Evolutionary conservation across 2,329 filamentous ascomycete species (phyloP).

Genomic region (Epichloe typhina): DNA sequence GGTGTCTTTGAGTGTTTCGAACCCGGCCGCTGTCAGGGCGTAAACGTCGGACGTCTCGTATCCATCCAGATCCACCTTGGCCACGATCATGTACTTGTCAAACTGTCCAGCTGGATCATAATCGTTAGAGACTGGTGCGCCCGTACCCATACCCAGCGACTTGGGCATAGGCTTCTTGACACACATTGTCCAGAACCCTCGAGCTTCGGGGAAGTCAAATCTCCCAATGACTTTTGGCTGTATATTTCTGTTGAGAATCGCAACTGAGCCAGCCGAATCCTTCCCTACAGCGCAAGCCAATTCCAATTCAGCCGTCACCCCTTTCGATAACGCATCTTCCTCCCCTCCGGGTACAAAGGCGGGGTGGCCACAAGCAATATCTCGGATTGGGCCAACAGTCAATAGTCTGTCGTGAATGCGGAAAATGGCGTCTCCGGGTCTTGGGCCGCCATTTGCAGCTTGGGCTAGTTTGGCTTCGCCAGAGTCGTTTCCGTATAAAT

Average conservation of each 20-base stretch:
- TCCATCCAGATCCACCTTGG: slow-evolving; percentile 54
- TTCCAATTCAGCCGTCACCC: slow-evolving; percentile 43
- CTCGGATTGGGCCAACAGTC: slow-evolving; percentile 68
- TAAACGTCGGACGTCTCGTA: slow-evolving; percentile 72
- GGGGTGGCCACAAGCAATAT: slow-evolving; percentile 55
- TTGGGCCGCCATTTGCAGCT: slow-evolving; percentile 26
- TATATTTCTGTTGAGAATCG: slow-evolving; percentile 65
- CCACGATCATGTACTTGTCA: slow-evolving; percentile 73
- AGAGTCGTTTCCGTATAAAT: slow-evolving; percentile 48
- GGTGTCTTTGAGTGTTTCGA: slow-evolving; percentile 65
- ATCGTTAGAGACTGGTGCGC: slow-evolving; percentile 37
- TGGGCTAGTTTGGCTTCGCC: slow-evolving; percentile 41
- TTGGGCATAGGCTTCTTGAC: slow-evolving; percentile 55
- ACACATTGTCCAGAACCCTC: slow-evolving; percentile 69
- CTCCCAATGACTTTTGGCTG: slow-evolving; percentile 58
- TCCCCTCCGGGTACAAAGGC: slow-evolving; percentile 29
- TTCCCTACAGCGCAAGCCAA: slow-evolving; percentile 49
- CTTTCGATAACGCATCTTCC: slow-evolving; percentile 27
- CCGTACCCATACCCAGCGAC: slow-evolving; percentile 29
- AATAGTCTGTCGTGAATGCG: slow-evolving; percentile 62
- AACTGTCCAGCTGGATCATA: slow-evolving; percentile 48
- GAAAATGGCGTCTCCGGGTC: slow-evolving; percentile 56
- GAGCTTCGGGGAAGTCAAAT: slow-evolving; percentile 59
- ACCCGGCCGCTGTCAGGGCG: slow-evolving; percentile 55
- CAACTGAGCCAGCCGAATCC: slow-evolving; percentile 55